Evolutionary conservation across 257 asterid genomes (phyloP).

Genomic region (Schizonepeta tenuifolia): DNA sequence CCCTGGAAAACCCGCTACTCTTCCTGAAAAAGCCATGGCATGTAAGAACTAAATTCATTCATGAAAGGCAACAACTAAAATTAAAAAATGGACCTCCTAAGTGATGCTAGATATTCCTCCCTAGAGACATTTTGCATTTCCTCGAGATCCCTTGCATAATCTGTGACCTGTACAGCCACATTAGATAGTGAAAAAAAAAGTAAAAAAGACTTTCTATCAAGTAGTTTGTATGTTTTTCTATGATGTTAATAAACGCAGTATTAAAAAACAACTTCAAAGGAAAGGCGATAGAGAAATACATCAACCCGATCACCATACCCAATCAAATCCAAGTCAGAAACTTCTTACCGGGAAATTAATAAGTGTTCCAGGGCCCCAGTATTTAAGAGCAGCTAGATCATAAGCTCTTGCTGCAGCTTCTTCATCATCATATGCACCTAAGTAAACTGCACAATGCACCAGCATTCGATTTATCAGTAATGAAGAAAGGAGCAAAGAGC

Average conservation of each 20-base stretch:
- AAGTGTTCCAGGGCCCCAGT: conserved; percentile 99
- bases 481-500: conserved; percentile 25
- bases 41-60: conserved; percentile 34
- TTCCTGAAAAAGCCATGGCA: conserved; percentile 65
- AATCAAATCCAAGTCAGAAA: conserved; percentile 23
- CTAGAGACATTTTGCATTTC: conserved; percentile 96
- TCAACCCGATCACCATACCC: neutral
- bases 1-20: conserved; percentile 98
- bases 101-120: conserved; percentile 97
- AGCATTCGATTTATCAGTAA: conserved; percentile 42
- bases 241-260: conserved; percentile 6
- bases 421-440: conserved; percentile 99
- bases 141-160: conserved; percentile 92
- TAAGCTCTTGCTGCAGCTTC: conserved; percentile 99
- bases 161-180: conserved; percentile 74
- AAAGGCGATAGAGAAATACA: conserved; percentile 21
- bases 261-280: neutral
- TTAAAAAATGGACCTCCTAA: conserved; percentile 64
- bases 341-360: conserved; percentile 91
- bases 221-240: neutral
- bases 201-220: conserved; percentile 14
- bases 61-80: neutral
- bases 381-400: conserved; percentile 97
- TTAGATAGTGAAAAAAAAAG: conserved; percentile 2
- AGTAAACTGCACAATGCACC: conserved; percentile 71